Percentiles rank a stretch among this genome's conserved stretches.
phyloP scores from a whole-genome alignment of 2,329 filamentous ascomycete genomes.

The Furcasterigmium sp. region DNA sequence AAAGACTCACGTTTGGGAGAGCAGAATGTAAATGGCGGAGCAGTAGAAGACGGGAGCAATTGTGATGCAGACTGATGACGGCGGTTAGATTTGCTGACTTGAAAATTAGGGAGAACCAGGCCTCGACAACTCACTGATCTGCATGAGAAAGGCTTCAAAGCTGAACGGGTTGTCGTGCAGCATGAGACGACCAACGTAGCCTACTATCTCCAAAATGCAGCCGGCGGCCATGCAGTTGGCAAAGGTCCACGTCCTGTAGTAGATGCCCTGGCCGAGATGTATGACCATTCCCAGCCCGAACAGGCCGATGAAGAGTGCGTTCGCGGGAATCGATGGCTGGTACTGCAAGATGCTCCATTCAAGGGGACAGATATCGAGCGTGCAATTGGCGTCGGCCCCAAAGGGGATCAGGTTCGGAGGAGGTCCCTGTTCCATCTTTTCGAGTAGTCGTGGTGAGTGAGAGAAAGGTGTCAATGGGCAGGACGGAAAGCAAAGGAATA shows the following conservation, averaged over 20 bases:
- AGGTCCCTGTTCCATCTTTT: too few species aligned
- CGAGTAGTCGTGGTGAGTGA: not conserved
- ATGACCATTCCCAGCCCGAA: constrained; percentile 36
- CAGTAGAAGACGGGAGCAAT: constrained; percentile 21
- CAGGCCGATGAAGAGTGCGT: constrained; percentile 27
- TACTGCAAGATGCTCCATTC: constrained; percentile 35
- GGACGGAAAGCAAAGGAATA: not conserved
- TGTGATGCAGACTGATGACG: constrained; percentile 28
- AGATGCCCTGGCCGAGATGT: constrained; percentile 34
- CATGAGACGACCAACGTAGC: constrained; percentile 55
- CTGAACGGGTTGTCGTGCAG: constrained; percentile 51
- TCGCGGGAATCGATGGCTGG: constrained; percentile 29
- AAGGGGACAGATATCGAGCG: constrained; percentile 37
- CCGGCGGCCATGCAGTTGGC: constrained; percentile 46
- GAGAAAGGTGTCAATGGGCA: not conserved
- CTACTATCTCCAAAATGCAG: constrained; percentile 52
- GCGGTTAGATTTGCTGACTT: too few species aligned
- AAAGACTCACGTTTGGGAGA: constrained; percentile 10
- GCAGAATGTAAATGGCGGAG: constrained; percentile 20
- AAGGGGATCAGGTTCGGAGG: too few species aligned
- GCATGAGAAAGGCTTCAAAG: constrained; percentile 55
- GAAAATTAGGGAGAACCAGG: not conserved
- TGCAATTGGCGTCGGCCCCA: constrained; percentile 39
- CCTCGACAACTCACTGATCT: constrained; percentile 41
- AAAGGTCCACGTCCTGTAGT: constrained; percentile 37